These are phyloP conservation scores for Mycena sanguinolenta DNA, from an alignment of 768 basidiomycete genomes.

Conservation along the genomic window DNA sequence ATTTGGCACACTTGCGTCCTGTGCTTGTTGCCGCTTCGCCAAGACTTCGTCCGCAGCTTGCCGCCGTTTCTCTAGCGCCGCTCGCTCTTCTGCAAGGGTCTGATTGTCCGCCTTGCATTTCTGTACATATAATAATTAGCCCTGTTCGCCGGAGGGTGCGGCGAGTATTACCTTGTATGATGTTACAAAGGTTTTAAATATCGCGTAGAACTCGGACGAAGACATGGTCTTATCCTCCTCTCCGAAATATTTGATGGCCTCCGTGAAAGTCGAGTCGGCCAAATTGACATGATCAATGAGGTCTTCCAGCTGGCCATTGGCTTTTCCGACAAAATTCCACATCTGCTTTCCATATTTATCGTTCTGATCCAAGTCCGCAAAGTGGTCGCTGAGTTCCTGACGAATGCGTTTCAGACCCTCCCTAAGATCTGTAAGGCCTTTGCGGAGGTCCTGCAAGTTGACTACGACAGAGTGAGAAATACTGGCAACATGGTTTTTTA, in stretches of 20 bases:
- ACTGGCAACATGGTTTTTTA: neutral
- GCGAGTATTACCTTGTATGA: conserved; percentile 79
- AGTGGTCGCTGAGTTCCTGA: conserved; percentile 84
- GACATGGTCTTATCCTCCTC: conserved; percentile 91
- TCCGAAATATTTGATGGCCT: conserved; percentile 92
- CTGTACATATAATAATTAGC: conserved; percentile 51
- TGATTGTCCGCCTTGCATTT: conserved; percentile 91
- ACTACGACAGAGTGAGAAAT: conserved; percentile 59
- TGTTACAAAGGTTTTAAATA: conserved; percentile 97
- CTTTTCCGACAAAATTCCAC: conserved; percentile 89
- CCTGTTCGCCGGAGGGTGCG: neutral
- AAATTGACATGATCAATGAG: conserved; percentile 89
- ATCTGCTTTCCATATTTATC: conserved; percentile 92
- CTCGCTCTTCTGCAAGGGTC: conserved; percentile 77
- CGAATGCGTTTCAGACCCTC: conserved; percentile 85
- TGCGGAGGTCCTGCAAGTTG: conserved; percentile 88
- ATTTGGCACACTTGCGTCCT: conserved; percentile 53
- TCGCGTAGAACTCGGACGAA: conserved; percentile 93
- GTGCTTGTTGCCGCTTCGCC: conserved; percentile 64
- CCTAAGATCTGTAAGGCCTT: conserved; percentile 78
- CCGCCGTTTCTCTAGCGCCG: conserved; percentile 76
- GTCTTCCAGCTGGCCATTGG: conserved; percentile 82
- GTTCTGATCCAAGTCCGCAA: conserved; percentile 74
- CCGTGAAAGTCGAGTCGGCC: conserved; percentile 85
- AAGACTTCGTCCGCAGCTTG: conserved; percentile 75